Evolutionary conservation across 495 filamentous ascomycete species (phyloP).

Genomic region (Tuber melanosporum): DNA sequence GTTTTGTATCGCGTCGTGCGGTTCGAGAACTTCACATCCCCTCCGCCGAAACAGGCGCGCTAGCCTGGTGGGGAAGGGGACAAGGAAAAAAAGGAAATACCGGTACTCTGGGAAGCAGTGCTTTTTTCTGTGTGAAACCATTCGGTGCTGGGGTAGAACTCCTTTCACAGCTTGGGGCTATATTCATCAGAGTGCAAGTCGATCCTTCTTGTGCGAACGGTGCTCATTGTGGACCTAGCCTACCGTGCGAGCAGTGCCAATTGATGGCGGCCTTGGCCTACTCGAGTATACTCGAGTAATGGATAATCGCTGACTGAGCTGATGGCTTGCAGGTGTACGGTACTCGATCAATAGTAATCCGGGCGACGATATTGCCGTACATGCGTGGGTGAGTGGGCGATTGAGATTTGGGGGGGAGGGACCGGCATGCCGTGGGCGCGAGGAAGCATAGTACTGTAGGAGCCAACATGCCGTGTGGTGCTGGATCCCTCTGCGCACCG

Average conservation of each 20-base stretch:
- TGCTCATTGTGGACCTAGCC: not conserved
- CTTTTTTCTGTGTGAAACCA: not conserved
- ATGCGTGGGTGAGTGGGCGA: not conserved
- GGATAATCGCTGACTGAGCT: not conserved
- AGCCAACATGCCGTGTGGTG: not conserved
- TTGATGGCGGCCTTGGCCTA: not conserved
- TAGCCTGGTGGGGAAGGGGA: not conserved
- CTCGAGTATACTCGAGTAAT: not conserved
- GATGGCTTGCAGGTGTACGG: not conserved
- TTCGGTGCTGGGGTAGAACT: not conserved
- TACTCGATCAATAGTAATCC: not conserved
- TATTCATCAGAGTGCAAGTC: not conserved
- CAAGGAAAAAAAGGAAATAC: not conserved
- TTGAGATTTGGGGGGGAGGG: not conserved
- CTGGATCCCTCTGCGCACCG: not conserved
- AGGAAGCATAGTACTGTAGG: not conserved
- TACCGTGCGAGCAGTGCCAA: not conserved
- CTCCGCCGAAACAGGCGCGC: not conserved
- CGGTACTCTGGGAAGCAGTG: not conserved
- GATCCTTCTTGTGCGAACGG: not conserved
- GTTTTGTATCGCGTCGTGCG: not conserved
- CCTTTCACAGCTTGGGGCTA: not conserved
- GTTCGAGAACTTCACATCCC: slow-evolving; percentile 3
- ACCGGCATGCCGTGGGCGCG: not conserved
- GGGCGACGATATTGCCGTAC: not conserved